A percentile compares a stretch with the other conserved stretches of the same genome.
Conservation (phyloP, 768 basidiomycete species). For the Gloeophyllum trabeum region DNA sequence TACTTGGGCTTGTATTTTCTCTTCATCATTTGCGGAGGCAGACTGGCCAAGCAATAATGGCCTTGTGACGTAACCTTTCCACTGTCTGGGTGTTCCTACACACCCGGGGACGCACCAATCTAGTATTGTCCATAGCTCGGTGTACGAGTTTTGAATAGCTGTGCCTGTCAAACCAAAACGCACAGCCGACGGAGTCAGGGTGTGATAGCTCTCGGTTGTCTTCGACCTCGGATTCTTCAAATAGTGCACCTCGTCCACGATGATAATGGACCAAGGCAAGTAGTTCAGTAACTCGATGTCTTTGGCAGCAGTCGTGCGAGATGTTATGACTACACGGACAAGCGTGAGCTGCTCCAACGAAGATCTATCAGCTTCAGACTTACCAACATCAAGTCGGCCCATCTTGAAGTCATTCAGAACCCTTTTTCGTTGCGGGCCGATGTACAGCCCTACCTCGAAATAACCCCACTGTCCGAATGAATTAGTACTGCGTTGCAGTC, state of each 20-base stretch:
- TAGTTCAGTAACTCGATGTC: conserved; percentile 62
- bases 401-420: conserved; percentile 64
- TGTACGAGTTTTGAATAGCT: conserved; percentile 78
- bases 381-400: conserved; percentile 79
- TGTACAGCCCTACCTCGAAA: conserved; percentile 76
- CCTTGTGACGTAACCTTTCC: conserved; percentile 60
- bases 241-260: conserved; percentile 86
- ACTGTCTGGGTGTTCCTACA: conserved; percentile 64
- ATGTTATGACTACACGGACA: conserved; percentile 54
- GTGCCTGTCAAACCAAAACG: conserved; percentile 88
- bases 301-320: conserved; percentile 63
- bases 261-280: conserved; percentile 60
- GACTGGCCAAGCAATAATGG: conserved; percentile 66
- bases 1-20: conserved; percentile 43
- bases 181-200: conserved; percentile 26
- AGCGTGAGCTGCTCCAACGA: not conserved
- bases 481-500: no score
- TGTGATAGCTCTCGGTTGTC: conserved; percentile 58
- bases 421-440: conserved; percentile 38
- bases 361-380: conserved; percentile 15
- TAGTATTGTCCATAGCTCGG: conserved; percentile 86
- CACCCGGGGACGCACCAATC: conserved; percentile 85
- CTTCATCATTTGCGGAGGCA: conserved; percentile 47
- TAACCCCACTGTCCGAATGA: conserved; percentile 72
- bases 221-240: conserved; percentile 72